Evolutionary conservation across 352 stramenopile genomes (phyloP), one percentile per base, ranked within the genome.

Genomic region (Phytopythium montanum): DNA sequence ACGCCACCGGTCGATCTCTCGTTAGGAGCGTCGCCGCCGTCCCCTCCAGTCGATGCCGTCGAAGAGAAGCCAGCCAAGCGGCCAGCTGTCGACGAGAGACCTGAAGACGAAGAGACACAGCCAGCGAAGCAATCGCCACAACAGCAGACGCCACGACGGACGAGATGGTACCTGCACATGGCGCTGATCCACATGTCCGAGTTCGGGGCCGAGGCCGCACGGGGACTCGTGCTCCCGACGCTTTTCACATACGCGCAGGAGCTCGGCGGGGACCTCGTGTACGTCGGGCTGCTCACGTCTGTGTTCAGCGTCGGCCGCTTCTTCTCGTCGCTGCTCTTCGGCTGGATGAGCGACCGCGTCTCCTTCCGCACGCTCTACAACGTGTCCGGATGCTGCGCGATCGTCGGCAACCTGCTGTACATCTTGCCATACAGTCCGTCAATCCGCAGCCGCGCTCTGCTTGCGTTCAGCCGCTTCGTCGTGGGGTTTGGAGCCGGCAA

Each of bases 401-500:
- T 90, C 16, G 12, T 84, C 23, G 83, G 83, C 21, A 89, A 90
- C 28, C 7, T 85, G 0, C 34, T 89, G 16, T 90, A 90, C 46
- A 45, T 90, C 10, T 28, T 90, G 10, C 66, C 83, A 19, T 72
- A 87, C 48, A 69, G 67, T 50, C 64, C 61, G 12, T 61, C 49
- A 3, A 61, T 79, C 48, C 52, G 68, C 56, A 81, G 77, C 51
- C 70, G 65, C 33, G 59, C 60, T 18, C 21, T 87, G 2, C 66
- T 92, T 0, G 72, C 59, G 5, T 18, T 80, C 18, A 90, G 80
- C 64, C 75, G 83, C 0, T 89, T 90, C 34, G 31, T 90, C 4
- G 71, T 88, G 46, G 83, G 83, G 7, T 85, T 92, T 61, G 76
- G 82, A 9, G 79, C 76, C 16, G 83, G 83, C 0, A 92, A 90